Evolutionary conservation across 305 asterid species (phyloP), one percentile per base, ranked within the genome.

Genomic region (Galium porrigens): DNA sequence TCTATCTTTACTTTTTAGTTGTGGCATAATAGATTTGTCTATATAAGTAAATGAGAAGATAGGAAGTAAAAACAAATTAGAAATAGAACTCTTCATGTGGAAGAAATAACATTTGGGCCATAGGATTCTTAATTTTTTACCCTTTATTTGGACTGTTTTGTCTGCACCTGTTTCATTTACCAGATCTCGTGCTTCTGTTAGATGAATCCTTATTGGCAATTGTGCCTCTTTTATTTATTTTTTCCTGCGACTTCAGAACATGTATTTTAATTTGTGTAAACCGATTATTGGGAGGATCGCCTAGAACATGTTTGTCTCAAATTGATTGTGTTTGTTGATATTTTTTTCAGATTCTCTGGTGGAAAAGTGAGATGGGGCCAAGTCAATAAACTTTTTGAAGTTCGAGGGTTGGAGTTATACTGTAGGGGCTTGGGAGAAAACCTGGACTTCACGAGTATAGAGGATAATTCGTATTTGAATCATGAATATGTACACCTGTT

Each of bases 371-470:
- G 86, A 81, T 92, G 85, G 66, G 87, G 95, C 66, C 96, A 82
- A 74, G 98, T 89, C 68, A 86, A 83, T 82, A 92, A 89, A 80
- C 78, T 82, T 73, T 75, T 89, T 77, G 95, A 92, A 82, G 85
- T 92, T 73, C 84, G 79, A 74, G 80, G 85, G 75, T 76, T 92
- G 79, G 95, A 85, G 79, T 81, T 89, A 66, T 86, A 89, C 69
- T 85, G 89, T 78, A 75, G 78, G 72, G 74, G 85, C 58, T 67
- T 71, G 60, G 76, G 66, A 77, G 80, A 77, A 70, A 64, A 70
- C 76, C 65, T 68, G 73, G 79, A 76, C 72, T 69, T 76, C 70
- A 33, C 25, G 73, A 74, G 74, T 72, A 68, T 68, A 49, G 73
- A 74, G 67, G 65, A 67, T 72, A 41, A 64, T 64, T 54, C 64